Percentiles rank a stretch among this genome's conserved stretches.
These are phyloP conservation scores for Paecilomyces sp. DNA, from an alignment of 2,329 filamentous ascomycete species.

Conservation along the genomic window DNA sequence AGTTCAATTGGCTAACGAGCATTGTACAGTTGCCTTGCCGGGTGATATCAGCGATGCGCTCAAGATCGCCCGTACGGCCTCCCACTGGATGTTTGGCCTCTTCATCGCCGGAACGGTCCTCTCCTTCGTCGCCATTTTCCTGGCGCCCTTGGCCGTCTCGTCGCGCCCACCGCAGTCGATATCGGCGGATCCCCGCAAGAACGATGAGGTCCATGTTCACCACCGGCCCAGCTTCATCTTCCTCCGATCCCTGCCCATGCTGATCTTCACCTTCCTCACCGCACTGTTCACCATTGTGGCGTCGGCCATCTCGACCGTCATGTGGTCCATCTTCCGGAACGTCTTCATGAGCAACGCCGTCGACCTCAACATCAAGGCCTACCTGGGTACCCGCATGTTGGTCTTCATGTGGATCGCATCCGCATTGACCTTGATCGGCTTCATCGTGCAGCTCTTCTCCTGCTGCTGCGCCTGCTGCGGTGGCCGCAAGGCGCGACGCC, in stretches of 20 bases:
- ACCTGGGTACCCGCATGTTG: constrained; percentile 68
- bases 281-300: constrained; percentile 63
- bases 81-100: constrained; percentile 81
- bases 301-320: constrained; percentile 69
- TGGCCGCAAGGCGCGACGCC: constrained; percentile 29
- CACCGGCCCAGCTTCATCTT: constrained; percentile 29
- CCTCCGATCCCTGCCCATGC: constrained; percentile 56
- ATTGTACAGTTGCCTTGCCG: constrained; percentile 62
- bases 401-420: constrained; percentile 84
- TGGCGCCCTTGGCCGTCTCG: constrained; percentile 48
- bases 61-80: constrained; percentile 64
- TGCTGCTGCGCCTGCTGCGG: constrained; percentile 59
- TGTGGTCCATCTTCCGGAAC: constrained; percentile 74
- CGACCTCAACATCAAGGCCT: constrained; percentile 68
- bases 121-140: constrained; percentile 64
- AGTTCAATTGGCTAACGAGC: background rate
- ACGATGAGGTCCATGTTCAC: constrained; percentile 23
- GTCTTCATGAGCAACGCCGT: constrained; percentile 61
- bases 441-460: constrained; percentile 65
- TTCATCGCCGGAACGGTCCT: constrained; percentile 68
- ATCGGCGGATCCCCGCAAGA: constrained; percentile 17
- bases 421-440: constrained; percentile 59
- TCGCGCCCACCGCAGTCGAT: constrained; percentile 29
- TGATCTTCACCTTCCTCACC: constrained; percentile 60
- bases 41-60: constrained; percentile 66